Evolutionary conservation across 2,329 filamentous ascomycete species (phyloP).

Genomic region (Colletotrichum melonis): DNA sequence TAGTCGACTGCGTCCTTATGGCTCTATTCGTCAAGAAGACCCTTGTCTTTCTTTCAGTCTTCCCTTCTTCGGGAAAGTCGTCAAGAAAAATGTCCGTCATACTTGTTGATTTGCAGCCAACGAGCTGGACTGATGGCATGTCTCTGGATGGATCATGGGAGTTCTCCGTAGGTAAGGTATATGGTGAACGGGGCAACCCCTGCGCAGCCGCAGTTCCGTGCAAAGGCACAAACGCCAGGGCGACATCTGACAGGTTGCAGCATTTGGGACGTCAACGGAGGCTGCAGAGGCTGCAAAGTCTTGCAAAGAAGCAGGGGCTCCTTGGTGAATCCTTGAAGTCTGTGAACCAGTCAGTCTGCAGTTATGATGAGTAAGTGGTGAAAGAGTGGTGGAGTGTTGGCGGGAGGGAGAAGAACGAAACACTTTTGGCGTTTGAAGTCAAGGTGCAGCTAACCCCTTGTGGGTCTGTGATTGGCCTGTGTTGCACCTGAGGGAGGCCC

Average conservation of each 20-base stretch:
- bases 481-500: neutral
- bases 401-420: slow-evolving; percentile 22
- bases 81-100: neutral
- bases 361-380: neutral
- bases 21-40: neutral
- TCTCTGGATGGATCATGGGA: neutral
- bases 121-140: neutral
- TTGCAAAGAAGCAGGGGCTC: neutral
- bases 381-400: too few relatives aligned
- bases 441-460: slow-evolving; percentile 23
- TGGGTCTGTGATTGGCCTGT: slow-evolving; percentile 33
- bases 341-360: neutral
- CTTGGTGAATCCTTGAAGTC: neutral
- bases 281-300: neutral
- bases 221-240: slow-evolving; percentile 10
- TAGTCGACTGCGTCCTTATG: neutral
- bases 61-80: neutral
- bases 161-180: too few relatives aligned
- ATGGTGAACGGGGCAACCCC: neutral
- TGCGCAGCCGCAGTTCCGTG: neutral
- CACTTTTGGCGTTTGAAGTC: slow-evolving; percentile 29
- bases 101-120: slow-evolving; percentile 2
- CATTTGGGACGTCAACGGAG: neutral
- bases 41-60: neutral
- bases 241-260: slow-evolving; percentile 16